Percentiles rank a stretch among this genome's conserved stretches.
Conservation (phyloP, 129 eudicot genomes). For the Dittrichia graveolens region DNA sequence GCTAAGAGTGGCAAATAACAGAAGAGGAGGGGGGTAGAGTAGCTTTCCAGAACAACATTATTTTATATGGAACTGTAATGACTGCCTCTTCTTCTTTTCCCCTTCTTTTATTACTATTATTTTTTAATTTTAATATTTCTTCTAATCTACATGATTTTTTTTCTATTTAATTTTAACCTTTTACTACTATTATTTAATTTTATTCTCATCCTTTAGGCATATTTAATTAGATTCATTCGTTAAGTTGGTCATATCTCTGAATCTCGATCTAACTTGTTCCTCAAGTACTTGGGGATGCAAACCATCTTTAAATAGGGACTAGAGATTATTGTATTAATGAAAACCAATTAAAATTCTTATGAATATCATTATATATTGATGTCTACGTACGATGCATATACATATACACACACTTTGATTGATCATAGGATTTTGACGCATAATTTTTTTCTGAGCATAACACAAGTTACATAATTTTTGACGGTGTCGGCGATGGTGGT, state of each 20-base stretch:
- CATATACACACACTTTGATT: neutral
- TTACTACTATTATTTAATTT: slow-evolving; percentile 13
- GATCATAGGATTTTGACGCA: too few species aligned
- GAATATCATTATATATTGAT: too few species aligned
- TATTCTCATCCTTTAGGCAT: slow-evolving; percentile 38
- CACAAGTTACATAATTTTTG: too few species aligned
- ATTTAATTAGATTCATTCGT: slow-evolving; percentile 54
- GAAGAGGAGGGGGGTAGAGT: slow-evolving; percentile 47
- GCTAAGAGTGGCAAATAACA: slow-evolving; percentile 47
- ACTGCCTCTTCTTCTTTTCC: slow-evolving; percentile 44
- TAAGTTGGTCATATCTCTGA: slow-evolving; percentile 34
- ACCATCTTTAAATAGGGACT: slow-evolving; percentile 16
- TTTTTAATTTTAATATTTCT: too few species aligned
- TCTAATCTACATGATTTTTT: slow-evolving; percentile 37
- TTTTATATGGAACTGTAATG: slow-evolving; percentile 63
- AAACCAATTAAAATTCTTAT: slow-evolving; percentile 7
- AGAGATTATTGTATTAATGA: slow-evolving; percentile 40
- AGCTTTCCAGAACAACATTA: slow-evolving; percentile 71
- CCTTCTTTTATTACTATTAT: slow-evolving; percentile 4
- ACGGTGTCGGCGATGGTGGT: too few species aligned
- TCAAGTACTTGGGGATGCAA: slow-evolving; percentile 49
- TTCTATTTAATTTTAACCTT: slow-evolving; percentile 32
- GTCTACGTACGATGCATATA: too few species aligned
- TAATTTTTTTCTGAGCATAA: too few species aligned
- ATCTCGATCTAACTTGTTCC: slow-evolving; percentile 43